Conservation (phyloP, 257 asterid species). For the Solanum raphanifolium region DNA sequence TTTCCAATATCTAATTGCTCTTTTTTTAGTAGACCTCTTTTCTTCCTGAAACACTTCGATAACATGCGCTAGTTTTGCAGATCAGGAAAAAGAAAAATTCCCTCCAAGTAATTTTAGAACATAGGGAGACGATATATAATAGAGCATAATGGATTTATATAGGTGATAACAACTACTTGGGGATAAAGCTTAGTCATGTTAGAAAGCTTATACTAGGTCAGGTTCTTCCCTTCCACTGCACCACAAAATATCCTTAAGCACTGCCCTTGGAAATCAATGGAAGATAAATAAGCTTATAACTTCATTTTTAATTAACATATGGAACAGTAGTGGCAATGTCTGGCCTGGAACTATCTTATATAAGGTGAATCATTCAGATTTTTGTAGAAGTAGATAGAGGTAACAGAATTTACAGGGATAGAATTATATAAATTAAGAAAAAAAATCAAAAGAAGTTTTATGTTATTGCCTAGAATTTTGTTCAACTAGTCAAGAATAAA, state of each 20-base stretch:
- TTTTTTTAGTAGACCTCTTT: background rate
- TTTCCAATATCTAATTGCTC: background rate
- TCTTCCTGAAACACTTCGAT: background rate
- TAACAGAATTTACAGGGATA: background rate
- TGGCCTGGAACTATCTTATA: background rate
- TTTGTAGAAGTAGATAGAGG: background rate
- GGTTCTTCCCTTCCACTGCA: background rate
- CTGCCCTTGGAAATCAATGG: background rate
- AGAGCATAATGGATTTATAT: background rate
- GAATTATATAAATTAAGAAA: background rate
- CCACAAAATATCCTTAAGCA: background rate
- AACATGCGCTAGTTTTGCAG: background rate
- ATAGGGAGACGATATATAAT: background rate
- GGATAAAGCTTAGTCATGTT: background rate
- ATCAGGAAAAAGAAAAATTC: background rate
- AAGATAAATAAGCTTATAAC: background rate
- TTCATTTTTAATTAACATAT: background rate
- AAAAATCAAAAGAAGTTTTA: background rate
- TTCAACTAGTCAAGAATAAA: background rate
- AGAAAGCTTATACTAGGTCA: background rate
- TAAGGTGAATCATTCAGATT: background rate
- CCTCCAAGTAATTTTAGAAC: background rate
- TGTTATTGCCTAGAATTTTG: background rate
- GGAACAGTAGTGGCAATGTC: background rate
- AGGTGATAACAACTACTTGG: background rate